These are phyloP conservation scores for Aspergillus sp. DNA, from an alignment of 2,329 filamentous ascomycete genomes.

Conservation along the genomic window DNA sequence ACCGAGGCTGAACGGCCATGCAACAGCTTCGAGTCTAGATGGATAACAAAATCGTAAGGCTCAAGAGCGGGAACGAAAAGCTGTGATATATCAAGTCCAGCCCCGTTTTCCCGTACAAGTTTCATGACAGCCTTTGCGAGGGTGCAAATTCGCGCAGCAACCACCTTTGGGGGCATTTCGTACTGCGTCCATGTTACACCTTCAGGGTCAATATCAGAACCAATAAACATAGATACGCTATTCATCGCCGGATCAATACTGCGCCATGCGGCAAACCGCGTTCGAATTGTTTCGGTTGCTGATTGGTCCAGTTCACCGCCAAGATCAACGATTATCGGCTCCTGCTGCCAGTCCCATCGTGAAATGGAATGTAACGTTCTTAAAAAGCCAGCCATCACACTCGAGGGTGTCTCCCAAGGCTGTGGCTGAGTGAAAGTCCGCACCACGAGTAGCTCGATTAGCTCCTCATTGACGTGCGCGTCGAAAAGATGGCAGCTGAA, in stretches of 20 bases:
- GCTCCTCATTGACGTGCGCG: conserved; percentile 72
- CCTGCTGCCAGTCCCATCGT: conserved; percentile 86
- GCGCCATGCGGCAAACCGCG: conserved; percentile 78
- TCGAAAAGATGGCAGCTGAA: conserved; percentile 79
- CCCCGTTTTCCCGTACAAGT: conserved; percentile 55
- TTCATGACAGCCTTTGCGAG: conserved; percentile 75
- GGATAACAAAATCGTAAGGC: conserved; percentile 86
- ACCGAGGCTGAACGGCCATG: conserved; percentile 37
- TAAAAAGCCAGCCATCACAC: conserved; percentile 75
- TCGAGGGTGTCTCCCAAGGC: conserved; percentile 77
- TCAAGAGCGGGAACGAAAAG: conserved; percentile 72
- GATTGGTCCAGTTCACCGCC: conserved; percentile 60
- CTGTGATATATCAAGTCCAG: conserved; percentile 54
- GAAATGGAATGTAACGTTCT: conserved; percentile 77
- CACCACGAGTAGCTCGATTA: conserved; percentile 80
- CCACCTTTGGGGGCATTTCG: conserved; percentile 70
- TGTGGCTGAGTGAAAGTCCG: conserved; percentile 77
- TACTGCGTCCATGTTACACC: conserved; percentile 79
- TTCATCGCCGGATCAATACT: conserved; percentile 89
- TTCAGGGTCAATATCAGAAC: conserved; percentile 73
- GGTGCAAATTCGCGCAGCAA: conserved; percentile 78
- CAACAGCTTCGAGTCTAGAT: conserved; percentile 60
- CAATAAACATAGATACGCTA: conserved; percentile 75
- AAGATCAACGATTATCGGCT: conserved; percentile 79
- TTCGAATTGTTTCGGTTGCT: conserved; percentile 63